A percentile compares a stretch with the other conserved stretches of the same genome.
phyloP scores from a whole-genome alignment of 2,329 filamentous ascomycete species.

The Aureobasidium sp. region DNA sequence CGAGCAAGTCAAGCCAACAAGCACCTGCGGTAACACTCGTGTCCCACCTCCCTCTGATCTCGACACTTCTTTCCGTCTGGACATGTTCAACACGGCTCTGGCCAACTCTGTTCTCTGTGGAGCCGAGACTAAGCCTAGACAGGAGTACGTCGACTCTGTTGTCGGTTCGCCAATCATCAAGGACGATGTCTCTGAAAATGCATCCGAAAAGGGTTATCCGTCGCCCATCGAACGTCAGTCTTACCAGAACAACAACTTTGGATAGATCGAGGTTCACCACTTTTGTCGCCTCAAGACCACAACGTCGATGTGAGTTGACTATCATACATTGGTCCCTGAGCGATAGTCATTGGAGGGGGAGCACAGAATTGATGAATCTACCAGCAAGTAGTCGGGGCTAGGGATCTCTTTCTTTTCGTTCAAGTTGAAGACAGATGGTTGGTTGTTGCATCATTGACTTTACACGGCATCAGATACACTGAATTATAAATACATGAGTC shows the following conservation, averaged over 20 bases:
- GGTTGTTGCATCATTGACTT: background rate
- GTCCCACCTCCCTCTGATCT: background rate
- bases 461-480: background rate
- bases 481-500: background rate
- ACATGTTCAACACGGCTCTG: conserved; percentile 1
- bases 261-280: too few relatives aligned
- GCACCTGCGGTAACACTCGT: background rate
- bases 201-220: background rate
- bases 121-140: background rate
- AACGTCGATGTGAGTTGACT: background rate
- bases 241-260: background rate
- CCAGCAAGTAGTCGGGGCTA: background rate
- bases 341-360: too few relatives aligned
- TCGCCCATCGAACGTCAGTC: background rate
- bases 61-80: background rate
- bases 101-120: background rate
- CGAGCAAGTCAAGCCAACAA: background rate
- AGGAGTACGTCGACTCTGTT: background rate
- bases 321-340: background rate
- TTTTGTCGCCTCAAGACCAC: background rate
- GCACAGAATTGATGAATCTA: too few relatives aligned
- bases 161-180: background rate
- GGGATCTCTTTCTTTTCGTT: background rate
- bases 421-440: background rate
- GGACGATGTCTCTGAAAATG: background rate